Base-by-base conservation (phyloP, 2,329 filamentous ascomycete genomes). In the Alternaria postmessia region DNA sequence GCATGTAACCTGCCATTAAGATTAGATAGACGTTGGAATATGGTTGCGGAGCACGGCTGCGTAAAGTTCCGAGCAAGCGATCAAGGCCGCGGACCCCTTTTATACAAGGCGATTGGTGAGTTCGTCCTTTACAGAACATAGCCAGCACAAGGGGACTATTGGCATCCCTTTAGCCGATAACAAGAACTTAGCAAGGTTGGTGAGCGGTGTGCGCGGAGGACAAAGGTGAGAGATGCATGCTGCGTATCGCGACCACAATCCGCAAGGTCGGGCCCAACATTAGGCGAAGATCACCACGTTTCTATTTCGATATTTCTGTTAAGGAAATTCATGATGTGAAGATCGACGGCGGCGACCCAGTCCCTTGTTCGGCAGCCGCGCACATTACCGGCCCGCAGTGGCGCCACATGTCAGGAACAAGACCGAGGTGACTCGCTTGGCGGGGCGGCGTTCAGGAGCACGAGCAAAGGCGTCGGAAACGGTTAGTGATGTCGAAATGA, bases 361-460 rank as follows among this genome's bases (percentile, higher is more conserved):
- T 48, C 34, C 46, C 42, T 39, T 43, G 43, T 43, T 54, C 61
- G 63, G 63, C 51, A 64, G 57, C 57, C 53, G 39, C 56, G 48
- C 39, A 41, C 54, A 59, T 38, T 65, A 57, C 65, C 63, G 65
- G 53, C 43, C 65, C 53, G 52, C 49, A 34, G 54, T 60, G 59
- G 60, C 66, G 66, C 61, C 61, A 69, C 61, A 39, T 61, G 61
- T 66, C 64, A 66, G 66, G 66, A 62, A 67, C 66, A 57, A 54
- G 65, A 52, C 51, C 32, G 43, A 51, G 44, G 38, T 52, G 51
- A 30, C 47, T 55, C 61, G 63, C 57, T 63, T 62, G 47, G 62
- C 56, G 60, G 62, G 54, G 53, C 41, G 59, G 56, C 59, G 59
- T 51, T 57, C 48, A 38, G 38, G 42, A 54, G 57, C 59, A 63